These are phyloP conservation scores for Suillus americanus DNA, from an alignment of 768 basidiomycete genomes.

Conservation along the genomic window DNA sequence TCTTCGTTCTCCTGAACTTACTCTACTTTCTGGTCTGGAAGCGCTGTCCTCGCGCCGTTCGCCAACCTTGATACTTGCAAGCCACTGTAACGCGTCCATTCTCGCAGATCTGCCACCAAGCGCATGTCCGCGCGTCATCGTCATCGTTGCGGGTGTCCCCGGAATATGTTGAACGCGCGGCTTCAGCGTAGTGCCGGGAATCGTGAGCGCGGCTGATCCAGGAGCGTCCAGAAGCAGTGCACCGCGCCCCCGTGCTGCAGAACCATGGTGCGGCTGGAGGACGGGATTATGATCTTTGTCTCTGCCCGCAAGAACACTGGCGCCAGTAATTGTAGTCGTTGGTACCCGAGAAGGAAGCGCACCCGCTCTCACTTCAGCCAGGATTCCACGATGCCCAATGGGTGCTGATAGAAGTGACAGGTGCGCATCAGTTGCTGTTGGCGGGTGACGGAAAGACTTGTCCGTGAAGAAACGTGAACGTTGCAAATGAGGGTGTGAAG, in stretches of 20 bases:
- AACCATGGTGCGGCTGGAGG: conserved; percentile 34
- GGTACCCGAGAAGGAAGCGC: conserved; percentile 29
- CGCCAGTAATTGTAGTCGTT: conserved; percentile 1
- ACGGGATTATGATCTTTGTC: conserved; percentile 18
- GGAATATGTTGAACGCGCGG: conserved; percentile 15
- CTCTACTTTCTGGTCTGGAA: conserved; percentile 51
- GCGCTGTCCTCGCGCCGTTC: conserved; percentile 50
- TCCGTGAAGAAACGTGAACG: conserved; percentile 15
- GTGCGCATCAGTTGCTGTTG: conserved; percentile 34
- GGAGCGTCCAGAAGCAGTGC: conserved; percentile 27
- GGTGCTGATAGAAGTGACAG: conserved; percentile 62
- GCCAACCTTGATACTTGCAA: conserved; percentile 71
- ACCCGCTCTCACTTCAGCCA: conserved; percentile 69
- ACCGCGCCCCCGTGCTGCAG: conserved; percentile 32
- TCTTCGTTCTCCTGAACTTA: conserved; percentile 36
- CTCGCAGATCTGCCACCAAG: conserved; percentile 49
- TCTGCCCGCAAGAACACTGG: not conserved
- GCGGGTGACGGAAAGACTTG: conserved; percentile 57
- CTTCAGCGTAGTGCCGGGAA: conserved; percentile 7
- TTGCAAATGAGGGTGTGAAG: conserved; percentile 23
- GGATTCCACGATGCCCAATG: conserved; percentile 61
- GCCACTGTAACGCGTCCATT: conserved; percentile 72
- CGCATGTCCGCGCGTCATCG: conserved; percentile 47
- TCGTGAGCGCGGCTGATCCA: conserved; percentile 31
- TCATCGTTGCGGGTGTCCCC: conserved; percentile 28